Evolutionary conservation across 2,329 filamentous ascomycete genomes (phyloP), one percentile per base, ranked within the genome.

Genomic region (Penicillium sp.): DNA sequence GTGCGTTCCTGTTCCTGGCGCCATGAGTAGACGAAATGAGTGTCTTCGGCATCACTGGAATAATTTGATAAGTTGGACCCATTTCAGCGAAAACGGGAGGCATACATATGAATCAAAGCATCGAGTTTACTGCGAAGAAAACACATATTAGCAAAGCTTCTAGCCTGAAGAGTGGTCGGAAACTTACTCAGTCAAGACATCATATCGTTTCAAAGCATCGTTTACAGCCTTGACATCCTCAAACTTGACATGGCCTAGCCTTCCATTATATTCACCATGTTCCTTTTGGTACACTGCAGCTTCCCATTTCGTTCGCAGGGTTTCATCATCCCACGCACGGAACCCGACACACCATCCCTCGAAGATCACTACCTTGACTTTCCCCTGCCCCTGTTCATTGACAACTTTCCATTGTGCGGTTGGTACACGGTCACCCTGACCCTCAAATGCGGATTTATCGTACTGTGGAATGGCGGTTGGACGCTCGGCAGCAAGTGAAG

Each of bases 331-430:
- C 11, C 92, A 72, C 0, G 87, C 73, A 6, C 86, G 84, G 74
- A 96, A 96, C 2, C 91, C 92, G 11, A 96, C 85, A 70, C 88
- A 94, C 92, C 91, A 96, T 16, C 92, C 91, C 72, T 97, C 91
- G 59, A 96, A 86, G 47, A 96, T 83, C 19, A 96, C 81, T 7
- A 93, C 84, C 47, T 81, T 79, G 2, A 84, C 65, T 38, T 64
- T 70, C 9, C 65, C 47, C 30, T 73, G 56, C 1, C 62, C 69
- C 3, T 74, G 55, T 19, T 54, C 53, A 55, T 79, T 80, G 27
- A 78, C 71, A 23, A 82, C 73, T 26, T 79, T 74, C 89, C 91
- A 95, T 43, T 79, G 67, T 10, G 73, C 74, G 53, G 81, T 74
- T 0, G 87, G 83, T 1, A 83, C 77, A 46, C 91, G 86, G 73